A percentile compares a stretch with the other conserved stretches of the same genome.
phyloP scores from a whole-genome alignment of 768 basidiomycete genomes.

The Pleurotus pulmonarius region DNA sequence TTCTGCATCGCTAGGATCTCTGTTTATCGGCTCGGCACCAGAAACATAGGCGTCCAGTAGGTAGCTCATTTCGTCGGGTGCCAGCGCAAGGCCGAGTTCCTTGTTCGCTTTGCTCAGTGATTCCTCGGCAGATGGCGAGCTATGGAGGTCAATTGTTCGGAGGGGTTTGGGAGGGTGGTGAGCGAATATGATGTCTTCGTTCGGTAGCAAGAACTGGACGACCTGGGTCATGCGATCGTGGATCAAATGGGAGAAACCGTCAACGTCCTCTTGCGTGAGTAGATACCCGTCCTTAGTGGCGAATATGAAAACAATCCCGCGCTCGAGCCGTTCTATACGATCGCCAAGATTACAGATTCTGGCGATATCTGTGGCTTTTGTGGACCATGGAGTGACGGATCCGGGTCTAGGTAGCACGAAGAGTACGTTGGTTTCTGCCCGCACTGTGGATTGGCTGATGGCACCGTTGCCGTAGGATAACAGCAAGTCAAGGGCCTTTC shows the following conservation, averaged over 20 bases:
- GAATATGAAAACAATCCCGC: slow-evolving; percentile 73
- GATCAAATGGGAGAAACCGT: slow-evolving; percentile 61
- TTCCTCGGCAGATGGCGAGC: slow-evolving; percentile 39
- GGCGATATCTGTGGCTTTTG: slow-evolving; percentile 96
- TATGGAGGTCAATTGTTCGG: slow-evolving; percentile 61
- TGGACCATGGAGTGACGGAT: slow-evolving; percentile 98
- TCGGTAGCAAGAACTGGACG: slow-evolving; percentile 57
- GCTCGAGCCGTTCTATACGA: slow-evolving; percentile 79
- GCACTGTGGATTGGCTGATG: slow-evolving; percentile 34
- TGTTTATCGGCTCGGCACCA: slow-evolving; percentile 59
- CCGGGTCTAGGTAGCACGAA: slow-evolving; percentile 84
- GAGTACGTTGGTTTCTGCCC: slow-evolving; percentile 35
- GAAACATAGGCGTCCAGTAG: slow-evolving; percentile 84
- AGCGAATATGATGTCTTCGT: slow-evolving; percentile 52
- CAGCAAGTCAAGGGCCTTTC: slow-evolving; percentile 61
- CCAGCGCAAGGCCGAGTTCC: slow-evolving; percentile 85
- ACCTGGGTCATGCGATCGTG: slow-evolving; percentile 97
- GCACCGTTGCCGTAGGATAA: slow-evolving; percentile 82
- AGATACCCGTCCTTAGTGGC: slow-evolving; percentile 33
- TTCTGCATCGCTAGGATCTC: slow-evolving; percentile 95
- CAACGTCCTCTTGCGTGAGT: slow-evolving; percentile 45
- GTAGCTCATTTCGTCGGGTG: slow-evolving; percentile 87
- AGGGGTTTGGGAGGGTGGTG: slow-evolving; percentile 66
- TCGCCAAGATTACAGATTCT: slow-evolving; percentile 75
- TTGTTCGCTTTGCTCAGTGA: slow-evolving; percentile 76